Base-by-base conservation (phyloP, 805 yeast species). In the Starmerella bombicola region DNA sequence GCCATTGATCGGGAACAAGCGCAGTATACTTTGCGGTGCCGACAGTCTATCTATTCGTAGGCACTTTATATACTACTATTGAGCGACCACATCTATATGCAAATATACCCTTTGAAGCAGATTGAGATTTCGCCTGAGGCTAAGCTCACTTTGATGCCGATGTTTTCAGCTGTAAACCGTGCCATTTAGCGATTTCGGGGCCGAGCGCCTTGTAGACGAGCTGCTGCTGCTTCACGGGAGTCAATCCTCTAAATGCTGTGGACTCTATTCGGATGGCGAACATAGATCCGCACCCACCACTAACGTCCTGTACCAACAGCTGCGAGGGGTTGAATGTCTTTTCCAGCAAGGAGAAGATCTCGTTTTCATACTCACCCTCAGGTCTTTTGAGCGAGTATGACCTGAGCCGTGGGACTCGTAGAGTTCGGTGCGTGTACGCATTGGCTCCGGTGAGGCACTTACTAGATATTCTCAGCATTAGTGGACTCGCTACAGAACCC, bases 261-360 rank as follows among this genome's bases (percentile, higher is more conserved):
- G 91, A 76, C 34, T 76, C 80, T 15, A 91, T 72, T 43, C 69
- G 64, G 37, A 91, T 88, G 35, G 94, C 84, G 63, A 84, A 91
- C 98, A 91, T 91, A 5, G 96, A 85, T 1, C 98, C 98, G 62
- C 98, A 91, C 1, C 98, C 98, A 16, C 88, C 97, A 21, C 91
- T 78, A 7, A 88, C 76, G 57, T 88, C 97, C 48, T 69, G 66
- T 5, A 88, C 96, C 21, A 69, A 67, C 34, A 86, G 63, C 26
- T 60, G 61, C 23, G 62, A 58, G 2, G 98, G 96, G 5, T 64
- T 50, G 35, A 88, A 71, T 40, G 69, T 69, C 19, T 65, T 59
- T 9, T 66, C 53, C 30, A 85, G 64, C 41, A 74, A 74, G 20
- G 67, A 62, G 54, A 65, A 77, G 20, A 85, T 71, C 56, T 76